These are phyloP conservation scores for Colletotrichum sp. DNA, from an alignment of 2,329 filamentous ascomycete genomes.

Conservation along the genomic window DNA sequence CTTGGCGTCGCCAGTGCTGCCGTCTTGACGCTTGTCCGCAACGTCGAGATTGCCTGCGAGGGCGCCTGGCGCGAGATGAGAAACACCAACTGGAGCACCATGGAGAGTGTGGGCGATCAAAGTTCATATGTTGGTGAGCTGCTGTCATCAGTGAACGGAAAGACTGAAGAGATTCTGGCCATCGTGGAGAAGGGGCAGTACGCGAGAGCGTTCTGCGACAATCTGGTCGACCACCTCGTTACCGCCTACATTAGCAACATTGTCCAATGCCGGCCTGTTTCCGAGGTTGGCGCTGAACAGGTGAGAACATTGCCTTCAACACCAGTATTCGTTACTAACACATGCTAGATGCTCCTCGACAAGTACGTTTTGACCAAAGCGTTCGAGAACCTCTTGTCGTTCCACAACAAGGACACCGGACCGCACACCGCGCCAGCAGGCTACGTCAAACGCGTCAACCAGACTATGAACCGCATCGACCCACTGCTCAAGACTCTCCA, in stretches of 20 bases:
- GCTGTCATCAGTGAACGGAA: constrained; percentile 72
- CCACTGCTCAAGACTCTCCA: constrained; percentile 95
- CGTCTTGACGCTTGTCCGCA: constrained; percentile 82
- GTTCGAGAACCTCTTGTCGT: constrained; percentile 72
- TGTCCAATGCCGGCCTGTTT: constrained; percentile 87
- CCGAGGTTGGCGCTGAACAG: constrained; percentile 93
- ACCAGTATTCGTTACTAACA: constrained; percentile 24
- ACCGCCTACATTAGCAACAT: constrained; percentile 82
- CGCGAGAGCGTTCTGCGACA: constrained; percentile 91
- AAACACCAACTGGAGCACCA: constrained; percentile 91
- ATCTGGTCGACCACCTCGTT: constrained; percentile 87
- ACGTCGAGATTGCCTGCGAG: constrained; percentile 83
- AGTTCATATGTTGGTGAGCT: constrained; percentile 90
- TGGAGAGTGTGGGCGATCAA: constrained; percentile 92
- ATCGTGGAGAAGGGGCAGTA: constrained; percentile 91
- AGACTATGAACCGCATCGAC: constrained; percentile 85
- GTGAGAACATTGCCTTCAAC: constrained; percentile 41
- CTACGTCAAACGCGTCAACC: constrained; percentile 86
- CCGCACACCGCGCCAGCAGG: constrained; percentile 53
- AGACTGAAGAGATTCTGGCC: constrained; percentile 75
- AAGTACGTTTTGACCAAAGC: constrained; percentile 88
- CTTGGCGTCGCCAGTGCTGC: constrained; percentile 92
- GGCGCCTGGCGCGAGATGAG: constrained; percentile 95
- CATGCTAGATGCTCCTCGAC: constrained; percentile 84
- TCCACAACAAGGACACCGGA: constrained; percentile 54